Base-by-base conservation (phyloP, 768 basidiomycete species). In the Rhizopogon rudus region DNA sequence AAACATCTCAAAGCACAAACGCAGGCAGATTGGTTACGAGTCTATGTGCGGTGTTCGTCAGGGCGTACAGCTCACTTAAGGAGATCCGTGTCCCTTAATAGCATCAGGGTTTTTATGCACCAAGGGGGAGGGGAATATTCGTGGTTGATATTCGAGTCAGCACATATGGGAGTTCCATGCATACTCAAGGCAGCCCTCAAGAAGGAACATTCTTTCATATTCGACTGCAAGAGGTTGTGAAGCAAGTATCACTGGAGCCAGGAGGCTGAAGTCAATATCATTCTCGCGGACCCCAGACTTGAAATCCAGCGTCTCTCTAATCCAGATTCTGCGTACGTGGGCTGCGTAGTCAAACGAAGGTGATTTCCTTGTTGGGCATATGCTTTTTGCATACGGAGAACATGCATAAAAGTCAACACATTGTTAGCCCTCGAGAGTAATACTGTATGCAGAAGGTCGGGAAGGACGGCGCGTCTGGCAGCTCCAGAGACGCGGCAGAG, bases 391-490 rank as follows among this genome's bases (percentile, higher is more conserved):
- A 64, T 60, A 5, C 61, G 60, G 6, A 77, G 57, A 33, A 71
- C 63, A 41, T 61, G 55, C 37, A 71, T 61, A 63, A 78, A 77
- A 29, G 28, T 16, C 5, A 9, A 3, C 6, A 45, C 8, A 2
- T n/a, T 14, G 9, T 16, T 9, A n/a, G 28, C 0, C 29, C 9
- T 6, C 16, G 28, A 1, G 16, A 46, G 45, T 2, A 31, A 13
- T 31, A 33, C 12, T 10, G 45, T 46, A 6, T 31, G 29, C 29
- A 17, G n/a, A n/a, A 33, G 45, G 13, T 13, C 10, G 29, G 69
- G 74, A 70, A 77, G 76, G 20, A 67, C 61, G 14, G 61, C 61
- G 12, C 61, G 64, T n/a, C 74, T 69, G 29, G 75, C 40, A 25
- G 41, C 42, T 44, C 60, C 61, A 6, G 73, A 77, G 13, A 75